Base-by-base conservation (phyloP, 2,329 filamentous ascomycete genomes). In the Rutstroemia sydowiana region DNA sequence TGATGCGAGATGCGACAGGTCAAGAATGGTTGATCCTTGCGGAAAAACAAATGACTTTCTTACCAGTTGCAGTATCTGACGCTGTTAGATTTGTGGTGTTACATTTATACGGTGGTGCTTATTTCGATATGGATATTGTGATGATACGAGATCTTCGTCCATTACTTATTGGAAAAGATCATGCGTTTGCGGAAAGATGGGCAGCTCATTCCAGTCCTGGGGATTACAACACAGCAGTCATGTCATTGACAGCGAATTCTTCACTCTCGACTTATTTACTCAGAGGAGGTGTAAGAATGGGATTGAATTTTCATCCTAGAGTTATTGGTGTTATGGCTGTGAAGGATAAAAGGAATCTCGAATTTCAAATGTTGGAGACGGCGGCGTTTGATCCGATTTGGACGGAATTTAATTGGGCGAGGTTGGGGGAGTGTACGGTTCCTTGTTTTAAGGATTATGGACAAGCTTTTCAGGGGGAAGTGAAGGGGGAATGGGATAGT, bases 211-310 rank as follows among this genome's bases (percentile, higher is more conserved):
- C 71, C 3, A 71, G 62, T 26, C 75, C 75, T 8, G 75, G 75
- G 52, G 76, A 78, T 56, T 79, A 78, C 67, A 79, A 79, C 63
- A 79, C 76, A 0, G 76, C 76, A 34, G 73, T 79, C 57, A 76
- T 79, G 71, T 76, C 75, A 2, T 67, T 78, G 21, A 72, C 74
- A 1, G 75, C 76, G n/a, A 79, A 79, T 57, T 76, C 73, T 0
- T 75, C 73, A 2, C 67, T 79, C 1, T 78, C 75, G 0, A 76
- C 75, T 0, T 78, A 79, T 55, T 68, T 79, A 2, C 67, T 79
- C 18, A 73, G 75, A 37, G 76, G 76, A 31, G 76, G 75, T 30
- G 75, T 79, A 9, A 68, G 76, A 45, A 79, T 79, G 76, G 76
- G 76, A 2, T 69, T 79, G 54, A 79, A 79, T 55, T 79, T 78